phyloP scores from a whole-genome alignment of 768 basidiomycete genomes.

The Lactarius hatsudake region DNA sequence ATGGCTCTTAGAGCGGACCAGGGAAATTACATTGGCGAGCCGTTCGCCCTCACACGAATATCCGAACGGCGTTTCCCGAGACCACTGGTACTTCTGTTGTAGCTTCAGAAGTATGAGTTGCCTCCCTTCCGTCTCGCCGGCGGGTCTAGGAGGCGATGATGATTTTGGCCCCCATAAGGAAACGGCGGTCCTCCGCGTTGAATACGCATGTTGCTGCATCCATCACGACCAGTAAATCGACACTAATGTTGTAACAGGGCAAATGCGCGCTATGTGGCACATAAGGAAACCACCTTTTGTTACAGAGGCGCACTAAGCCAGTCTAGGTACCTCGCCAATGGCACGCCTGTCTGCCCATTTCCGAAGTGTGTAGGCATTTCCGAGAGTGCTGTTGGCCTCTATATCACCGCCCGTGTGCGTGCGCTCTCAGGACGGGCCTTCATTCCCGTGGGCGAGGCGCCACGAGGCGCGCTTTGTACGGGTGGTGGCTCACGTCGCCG shows the following conservation, averaged over 20 bases:
- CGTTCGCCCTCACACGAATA: background rate
- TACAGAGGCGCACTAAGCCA: background rate
- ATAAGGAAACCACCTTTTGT: background rate
- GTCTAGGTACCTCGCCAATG: background rate
- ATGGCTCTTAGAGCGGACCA: background rate
- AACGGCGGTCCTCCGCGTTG: background rate
- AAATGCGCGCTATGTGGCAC: background rate
- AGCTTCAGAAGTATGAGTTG: background rate
- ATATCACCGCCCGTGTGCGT: background rate
- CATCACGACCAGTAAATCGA: background rate
- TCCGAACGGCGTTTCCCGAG: background rate
- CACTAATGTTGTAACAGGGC: background rate
- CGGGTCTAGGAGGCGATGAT: background rate
- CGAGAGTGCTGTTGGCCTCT: background rate
- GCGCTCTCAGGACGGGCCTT: background rate
- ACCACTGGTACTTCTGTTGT: background rate
- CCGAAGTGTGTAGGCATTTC: background rate
- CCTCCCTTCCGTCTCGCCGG: background rate
- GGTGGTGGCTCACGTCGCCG: background rate
- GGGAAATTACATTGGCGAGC: background rate
- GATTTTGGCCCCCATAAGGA: background rate
- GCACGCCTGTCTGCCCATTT: background rate
- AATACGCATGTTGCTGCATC: background rate
- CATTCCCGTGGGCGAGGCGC: background rate
- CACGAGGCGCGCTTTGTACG: background rate